These are phyloP conservation scores for Eucalyptus regnans DNA, from an alignment of 345 rosid species.

Conservation along the genomic window DNA sequence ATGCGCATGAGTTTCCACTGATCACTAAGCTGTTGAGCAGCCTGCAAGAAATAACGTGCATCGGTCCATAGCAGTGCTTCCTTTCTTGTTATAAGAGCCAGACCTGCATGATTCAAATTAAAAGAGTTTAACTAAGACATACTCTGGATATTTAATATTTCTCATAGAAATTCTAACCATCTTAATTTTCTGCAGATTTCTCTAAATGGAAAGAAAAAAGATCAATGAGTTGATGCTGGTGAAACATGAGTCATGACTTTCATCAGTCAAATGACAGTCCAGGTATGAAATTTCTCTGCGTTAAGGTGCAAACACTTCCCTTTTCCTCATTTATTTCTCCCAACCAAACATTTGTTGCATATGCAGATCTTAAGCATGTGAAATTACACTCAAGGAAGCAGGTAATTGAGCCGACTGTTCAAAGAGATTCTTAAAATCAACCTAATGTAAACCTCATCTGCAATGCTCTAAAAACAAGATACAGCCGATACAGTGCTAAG, in stretches of 20 bases:
- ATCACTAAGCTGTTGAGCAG: constrained; percentile 59
- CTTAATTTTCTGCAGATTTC: not conserved
- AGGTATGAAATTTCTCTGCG: not conserved
- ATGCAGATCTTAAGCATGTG: not conserved
- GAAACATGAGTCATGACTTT: not conserved
- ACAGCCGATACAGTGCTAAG: not conserved
- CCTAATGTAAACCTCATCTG: not conserved
- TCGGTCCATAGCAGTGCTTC: constrained; percentile 94
- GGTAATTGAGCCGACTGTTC: not conserved
- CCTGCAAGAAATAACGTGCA: constrained; percentile 92
- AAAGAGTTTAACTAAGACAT: not conserved
- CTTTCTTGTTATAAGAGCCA: constrained; percentile 62
- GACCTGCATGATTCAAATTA: constrained; percentile 30
- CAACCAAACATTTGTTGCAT: not conserved
- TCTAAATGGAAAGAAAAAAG: not conserved
- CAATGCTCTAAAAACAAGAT: not conserved
- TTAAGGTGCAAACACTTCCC: not conserved
- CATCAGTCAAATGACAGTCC: not conserved
- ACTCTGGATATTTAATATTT: not conserved
- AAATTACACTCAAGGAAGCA: not conserved
- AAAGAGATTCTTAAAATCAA: not conserved
- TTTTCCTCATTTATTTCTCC: not conserved
- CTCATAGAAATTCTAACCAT: not conserved
- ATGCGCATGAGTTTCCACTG: constrained; percentile 91
- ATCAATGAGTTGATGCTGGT: not conserved